Evolutionary conservation across 345 rosid genomes (phyloP).

Genomic region (Pugionium dolabratum): DNA sequence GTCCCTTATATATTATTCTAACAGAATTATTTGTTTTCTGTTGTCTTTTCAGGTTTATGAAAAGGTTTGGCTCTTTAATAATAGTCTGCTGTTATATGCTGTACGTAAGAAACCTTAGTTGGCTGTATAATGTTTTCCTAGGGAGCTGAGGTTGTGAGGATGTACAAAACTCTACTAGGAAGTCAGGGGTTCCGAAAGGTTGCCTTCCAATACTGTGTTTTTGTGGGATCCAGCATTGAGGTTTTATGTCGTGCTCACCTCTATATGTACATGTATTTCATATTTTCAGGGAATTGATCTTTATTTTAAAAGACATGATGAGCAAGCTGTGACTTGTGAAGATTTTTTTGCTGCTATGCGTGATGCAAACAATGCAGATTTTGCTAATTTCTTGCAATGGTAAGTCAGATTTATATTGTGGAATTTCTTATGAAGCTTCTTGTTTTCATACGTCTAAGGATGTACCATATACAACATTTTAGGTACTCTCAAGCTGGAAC

Average conservation of each 20-base stretch:
- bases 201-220: slow-evolving; percentile 21
- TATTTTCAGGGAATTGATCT: slow-evolving; percentile 87
- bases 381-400: slow-evolving; percentile 93
- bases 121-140: slow-evolving; percentile 38
- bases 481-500: slow-evolving; percentile 99
- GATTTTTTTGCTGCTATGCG: slow-evolving; percentile 96
- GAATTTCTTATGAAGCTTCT: slow-evolving; percentile 14
- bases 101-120: slow-evolving; percentile 14
- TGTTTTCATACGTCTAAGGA: slow-evolving; percentile 15
- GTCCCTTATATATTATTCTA: slow-evolving; percentile 27
- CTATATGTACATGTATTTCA: slow-evolving; percentile 26
- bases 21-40: slow-evolving; percentile 25
- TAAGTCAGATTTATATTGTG: slow-evolving; percentile 31
- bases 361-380: slow-evolving; percentile 94
- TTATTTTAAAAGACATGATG: slow-evolving; percentile 90
- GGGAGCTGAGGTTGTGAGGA: slow-evolving; percentile 99
- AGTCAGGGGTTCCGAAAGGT: slow-evolving; percentile 92
- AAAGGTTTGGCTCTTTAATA: slow-evolving; percentile 59
- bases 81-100: slow-evolving; percentile 9
- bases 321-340: slow-evolving; percentile 98
- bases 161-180: slow-evolving; percentile 98
- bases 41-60: slow-evolving; percentile 74
- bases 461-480: slow-evolving; percentile 20
- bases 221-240: slow-evolving; percentile 5
- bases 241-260: slow-evolving; percentile 7